Evolutionary conservation across 805 yeast genomes (phyloP).

Genomic region (Pichia gijzeniarum): DNA sequence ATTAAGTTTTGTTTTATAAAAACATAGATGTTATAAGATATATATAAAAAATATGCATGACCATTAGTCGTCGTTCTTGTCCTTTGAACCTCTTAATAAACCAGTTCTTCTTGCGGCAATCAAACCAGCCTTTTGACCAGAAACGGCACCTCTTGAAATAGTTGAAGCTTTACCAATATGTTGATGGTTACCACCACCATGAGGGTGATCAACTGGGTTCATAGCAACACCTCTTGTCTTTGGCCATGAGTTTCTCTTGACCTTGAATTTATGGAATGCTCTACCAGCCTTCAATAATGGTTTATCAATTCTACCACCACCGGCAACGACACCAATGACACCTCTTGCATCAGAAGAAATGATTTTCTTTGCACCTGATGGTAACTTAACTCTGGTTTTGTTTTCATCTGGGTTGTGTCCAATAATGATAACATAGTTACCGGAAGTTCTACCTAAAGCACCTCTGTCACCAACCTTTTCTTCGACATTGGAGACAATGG

Average conservation of each 20-base stretch:
- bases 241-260: conserved; percentile 99
- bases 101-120: conserved; percentile 99
- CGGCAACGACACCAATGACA: conserved; percentile 99
- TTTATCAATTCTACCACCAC: conserved; percentile 99
- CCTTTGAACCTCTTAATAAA: conserved; percentile 99
- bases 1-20: conserved; percentile 7
- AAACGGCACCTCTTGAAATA: conserved; percentile 97
- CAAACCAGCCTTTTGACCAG: conserved; percentile 99
- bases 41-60: conserved; percentile 4
- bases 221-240: conserved; percentile 99
- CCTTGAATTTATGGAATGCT: conserved; percentile 99
- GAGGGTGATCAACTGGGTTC: conserved; percentile 99
- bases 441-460: conserved; percentile 99
- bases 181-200: conserved; percentile 99
- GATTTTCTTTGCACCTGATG: conserved; percentile 98
- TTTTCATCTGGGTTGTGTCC: conserved; percentile 99
- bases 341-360: conserved; percentile 96
- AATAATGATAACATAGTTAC: conserved; percentile 97
- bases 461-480: conserved; percentile 99
- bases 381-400: conserved; percentile 98
- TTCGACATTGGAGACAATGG: conserved; percentile 96
- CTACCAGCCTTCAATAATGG: conserved; percentile 99
- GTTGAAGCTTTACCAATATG: conserved; percentile 99
- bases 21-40: conserved; percentile 8
- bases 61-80: conserved; percentile 29